A percentile compares a stretch with the other conserved stretches of the same genome.
These are phyloP conservation scores for Canariomyces notabilis DNA, from an alignment of 2,329 filamentous ascomycete species.

Conservation along the genomic window DNA sequence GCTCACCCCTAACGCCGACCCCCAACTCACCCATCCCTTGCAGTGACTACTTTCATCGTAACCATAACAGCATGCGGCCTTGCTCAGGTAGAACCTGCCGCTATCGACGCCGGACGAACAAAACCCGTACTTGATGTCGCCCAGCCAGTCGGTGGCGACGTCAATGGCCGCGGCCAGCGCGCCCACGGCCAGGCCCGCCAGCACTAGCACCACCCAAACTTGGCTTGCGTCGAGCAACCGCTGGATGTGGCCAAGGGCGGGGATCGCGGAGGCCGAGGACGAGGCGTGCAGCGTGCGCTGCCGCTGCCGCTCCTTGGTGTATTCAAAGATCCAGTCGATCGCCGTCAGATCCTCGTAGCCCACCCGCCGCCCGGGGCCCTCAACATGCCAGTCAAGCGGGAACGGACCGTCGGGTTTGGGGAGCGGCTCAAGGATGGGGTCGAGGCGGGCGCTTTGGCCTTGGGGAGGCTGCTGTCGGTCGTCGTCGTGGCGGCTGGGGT, in stretches of 20 bases:
- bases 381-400: slow-evolving; percentile 76
- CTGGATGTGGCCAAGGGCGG: slow-evolving; percentile 66
- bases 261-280: slow-evolving; percentile 47
- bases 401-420: slow-evolving; percentile 38
- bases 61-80: slow-evolving; percentile 87
- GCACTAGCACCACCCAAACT: slow-evolving; percentile 83
- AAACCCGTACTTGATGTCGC: slow-evolving; percentile 84
- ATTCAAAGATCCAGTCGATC: slow-evolving; percentile 99
- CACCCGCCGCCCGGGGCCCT: slow-evolving; percentile 82
- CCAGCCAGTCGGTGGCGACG: slow-evolving; percentile 87
- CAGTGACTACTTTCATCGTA: slow-evolving; percentile 81
- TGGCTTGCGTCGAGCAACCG: slow-evolving; percentile 80
- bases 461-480: slow-evolving; percentile 7
- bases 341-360: slow-evolving; percentile 95
- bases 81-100: slow-evolving; percentile 86
- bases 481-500: neutral
- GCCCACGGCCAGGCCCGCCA: slow-evolving; percentile 80
- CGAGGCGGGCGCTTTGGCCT: slow-evolving; percentile 4
- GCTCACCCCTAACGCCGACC: slow-evolving; percentile 62
- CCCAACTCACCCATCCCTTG: slow-evolving; percentile 83
- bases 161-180: slow-evolving; percentile 84
- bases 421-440: neutral
- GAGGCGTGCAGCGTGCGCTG: slow-evolving; percentile 66
- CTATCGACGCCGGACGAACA: slow-evolving; percentile 76
- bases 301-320: slow-evolving; percentile 89